Evolutionary conservation across 2,329 filamentous ascomycete genomes (phyloP).

Genomic region (Colletotrichum simmondsii): DNA sequence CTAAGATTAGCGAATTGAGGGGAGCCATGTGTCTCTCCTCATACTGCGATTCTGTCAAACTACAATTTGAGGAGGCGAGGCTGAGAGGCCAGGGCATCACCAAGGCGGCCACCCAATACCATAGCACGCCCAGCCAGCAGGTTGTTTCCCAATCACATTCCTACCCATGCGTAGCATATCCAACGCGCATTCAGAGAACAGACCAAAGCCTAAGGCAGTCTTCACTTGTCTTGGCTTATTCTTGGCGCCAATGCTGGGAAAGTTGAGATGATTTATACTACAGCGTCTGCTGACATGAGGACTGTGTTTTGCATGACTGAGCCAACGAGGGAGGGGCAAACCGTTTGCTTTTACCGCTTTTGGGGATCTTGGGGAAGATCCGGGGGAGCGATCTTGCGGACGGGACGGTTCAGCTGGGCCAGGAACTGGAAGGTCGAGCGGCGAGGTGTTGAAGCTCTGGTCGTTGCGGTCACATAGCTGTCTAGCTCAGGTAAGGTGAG

Average conservation of each 20-base stretch:
- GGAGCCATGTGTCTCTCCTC: neutral
- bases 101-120: neutral
- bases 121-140: neutral
- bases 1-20: neutral
- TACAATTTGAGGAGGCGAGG: neutral
- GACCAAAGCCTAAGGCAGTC: neutral
- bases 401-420: neutral
- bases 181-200: neutral
- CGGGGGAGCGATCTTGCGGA: neutral
- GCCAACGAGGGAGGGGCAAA: neutral
- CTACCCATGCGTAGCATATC: neutral
- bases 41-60: neutral
- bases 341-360: neutral
- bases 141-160: neutral
- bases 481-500: neutral
- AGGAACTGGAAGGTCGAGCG: neutral
- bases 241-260: neutral
- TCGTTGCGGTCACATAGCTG: neutral
- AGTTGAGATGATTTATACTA: constrained; percentile 4
- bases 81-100: neutral
- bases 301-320: neutral
- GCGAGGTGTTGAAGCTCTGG: neutral
- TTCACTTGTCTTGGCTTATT: neutral
- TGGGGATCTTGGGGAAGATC: neutral
- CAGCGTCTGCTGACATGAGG: neutral